Evolutionary conservation across 192 early-diverging fungal species (phyloP).

Genomic region (Phlyctochytrium planicorne): DNA sequence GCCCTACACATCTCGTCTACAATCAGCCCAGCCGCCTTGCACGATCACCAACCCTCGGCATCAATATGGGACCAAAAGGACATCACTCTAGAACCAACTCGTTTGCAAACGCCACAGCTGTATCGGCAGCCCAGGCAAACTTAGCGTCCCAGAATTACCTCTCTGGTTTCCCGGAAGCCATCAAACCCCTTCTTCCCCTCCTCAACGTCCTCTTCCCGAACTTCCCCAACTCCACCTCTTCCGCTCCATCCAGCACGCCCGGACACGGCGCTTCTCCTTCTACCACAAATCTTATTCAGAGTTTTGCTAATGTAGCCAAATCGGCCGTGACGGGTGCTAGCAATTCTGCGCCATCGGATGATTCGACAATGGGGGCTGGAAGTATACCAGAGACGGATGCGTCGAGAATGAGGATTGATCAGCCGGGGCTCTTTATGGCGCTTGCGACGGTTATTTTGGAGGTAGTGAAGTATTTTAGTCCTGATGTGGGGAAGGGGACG

Average conservation of each 20-base stretch:
- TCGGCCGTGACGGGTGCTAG: not conserved
- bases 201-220: not conserved
- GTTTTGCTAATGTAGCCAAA: not conserved
- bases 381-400: not conserved
- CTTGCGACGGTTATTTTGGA: not conserved
- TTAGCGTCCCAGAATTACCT: not conserved
- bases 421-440: not conserved
- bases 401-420: not conserved
- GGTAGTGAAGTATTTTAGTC: not conserved
- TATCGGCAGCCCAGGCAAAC: not conserved
- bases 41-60: no score
- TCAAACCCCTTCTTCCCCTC: not conserved
- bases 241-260: not conserved
- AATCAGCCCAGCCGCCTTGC: not conserved
- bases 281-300: no score
- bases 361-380: not conserved
- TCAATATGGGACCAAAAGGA: no score
- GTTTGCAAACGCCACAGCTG: not conserved
- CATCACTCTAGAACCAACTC: not conserved
- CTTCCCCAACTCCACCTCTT: not conserved
- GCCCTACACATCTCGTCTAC: not conserved
- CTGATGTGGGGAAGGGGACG: not conserved
- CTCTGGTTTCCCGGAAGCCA: not conserved
- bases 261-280: not conserved
- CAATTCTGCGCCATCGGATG: not conserved